phyloP scores from a whole-genome alignment of 768 basidiomycete species.

The Boletus subcaerulescens region DNA sequence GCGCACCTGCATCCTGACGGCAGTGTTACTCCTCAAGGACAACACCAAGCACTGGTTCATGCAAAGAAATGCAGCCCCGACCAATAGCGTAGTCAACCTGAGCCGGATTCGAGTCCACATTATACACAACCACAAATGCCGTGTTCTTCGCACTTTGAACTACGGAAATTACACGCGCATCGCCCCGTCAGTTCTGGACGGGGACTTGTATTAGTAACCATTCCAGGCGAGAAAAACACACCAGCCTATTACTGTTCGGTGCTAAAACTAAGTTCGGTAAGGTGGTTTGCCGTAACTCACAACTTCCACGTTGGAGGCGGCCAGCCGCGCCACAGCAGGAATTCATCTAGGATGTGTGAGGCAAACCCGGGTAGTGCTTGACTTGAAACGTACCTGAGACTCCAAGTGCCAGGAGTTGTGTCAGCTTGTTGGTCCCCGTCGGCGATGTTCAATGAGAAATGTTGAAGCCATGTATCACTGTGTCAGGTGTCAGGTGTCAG shows the following conservation, averaged over 20 bases:
- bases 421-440: background rate
- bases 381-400: background rate
- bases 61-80: slow-evolving; percentile 3
- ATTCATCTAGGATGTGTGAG: background rate
- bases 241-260: background rate
- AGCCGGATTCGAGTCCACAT: background rate
- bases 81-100: background rate
- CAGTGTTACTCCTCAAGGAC: background rate
- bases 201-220: background rate
- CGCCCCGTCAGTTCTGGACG: slow-evolving; percentile 12
- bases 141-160: background rate
- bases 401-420: background rate
- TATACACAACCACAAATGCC: background rate
- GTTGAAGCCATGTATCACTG: background rate
- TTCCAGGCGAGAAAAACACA: slow-evolving; percentile 6
- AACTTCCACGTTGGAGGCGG: slow-evolving; percentile 7
- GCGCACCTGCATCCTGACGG: slow-evolving; percentile 11
- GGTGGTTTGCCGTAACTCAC: background rate
- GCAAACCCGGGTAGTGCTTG: background rate
- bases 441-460: background rate
- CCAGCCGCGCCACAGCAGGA: background rate
- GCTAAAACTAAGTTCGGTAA: slow-evolving; percentile 2
- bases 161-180: slow-evolving; percentile 24
- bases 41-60: slow-evolving; percentile 15
- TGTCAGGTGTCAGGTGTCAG: background rate